Evolutionary conservation across 176 grass and related monocot genomes (phyloP).

Genomic region (Juncus effusus): DNA sequence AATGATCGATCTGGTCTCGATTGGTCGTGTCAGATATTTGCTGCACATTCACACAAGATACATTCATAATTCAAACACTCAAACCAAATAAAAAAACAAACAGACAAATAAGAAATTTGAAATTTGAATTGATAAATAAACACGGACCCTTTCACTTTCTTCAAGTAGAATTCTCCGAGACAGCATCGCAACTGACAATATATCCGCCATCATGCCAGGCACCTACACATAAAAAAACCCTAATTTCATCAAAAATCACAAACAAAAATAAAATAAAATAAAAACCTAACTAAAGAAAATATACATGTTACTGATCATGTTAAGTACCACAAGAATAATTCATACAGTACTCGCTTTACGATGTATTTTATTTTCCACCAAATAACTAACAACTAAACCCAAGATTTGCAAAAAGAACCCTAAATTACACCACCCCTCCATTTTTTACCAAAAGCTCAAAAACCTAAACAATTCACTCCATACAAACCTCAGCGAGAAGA

Average conservation of each 20-base stretch:
- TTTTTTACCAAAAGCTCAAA: no score
- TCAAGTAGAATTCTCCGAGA: constrained; percentile 74
- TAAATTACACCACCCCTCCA: no score
- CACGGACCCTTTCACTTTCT: constrained; percentile 76
- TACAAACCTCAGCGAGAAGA: constrained; percentile 89
- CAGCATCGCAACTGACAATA: constrained; percentile 78
- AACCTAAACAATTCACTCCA: no score
- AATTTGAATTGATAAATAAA: constrained; percentile 16
- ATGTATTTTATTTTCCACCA: no score
- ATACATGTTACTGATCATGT: no score
- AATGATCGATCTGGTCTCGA: constrained; percentile 82
- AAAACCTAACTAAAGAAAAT: no score
- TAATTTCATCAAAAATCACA: background rate
- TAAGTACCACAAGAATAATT: no score
- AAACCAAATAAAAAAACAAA: constrained; percentile 22
- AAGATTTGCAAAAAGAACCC: no score
- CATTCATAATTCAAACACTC: constrained; percentile 24
- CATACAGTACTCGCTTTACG: no score
- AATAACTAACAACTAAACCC: no score
- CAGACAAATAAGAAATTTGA: background rate
- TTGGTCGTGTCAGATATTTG: constrained; percentile 60
- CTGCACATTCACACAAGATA: constrained; percentile 33
- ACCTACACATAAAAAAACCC: constrained; percentile 42
- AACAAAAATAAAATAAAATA: no score
- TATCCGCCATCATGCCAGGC: constrained; percentile 63